These are phyloP conservation scores for Mortierella sp. DNA, from an alignment of 371 early-diverging fungal genomes.

Conservation along the genomic window DNA sequence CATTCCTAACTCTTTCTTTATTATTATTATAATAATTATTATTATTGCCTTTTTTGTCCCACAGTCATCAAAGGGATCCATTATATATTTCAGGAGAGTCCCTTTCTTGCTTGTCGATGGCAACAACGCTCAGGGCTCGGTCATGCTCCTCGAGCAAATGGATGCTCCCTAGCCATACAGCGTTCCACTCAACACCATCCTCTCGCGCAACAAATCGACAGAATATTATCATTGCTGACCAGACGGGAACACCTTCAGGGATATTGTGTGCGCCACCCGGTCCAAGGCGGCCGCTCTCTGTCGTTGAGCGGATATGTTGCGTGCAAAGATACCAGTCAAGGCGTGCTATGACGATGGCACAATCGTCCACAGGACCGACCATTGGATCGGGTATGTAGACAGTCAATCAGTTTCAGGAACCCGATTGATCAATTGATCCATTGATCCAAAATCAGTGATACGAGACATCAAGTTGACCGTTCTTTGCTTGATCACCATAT, in stretches of 20 bases:
- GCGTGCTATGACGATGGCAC: not conserved
- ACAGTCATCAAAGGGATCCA: not conserved
- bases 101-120: slow-evolving; percentile 18
- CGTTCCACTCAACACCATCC: not conserved
- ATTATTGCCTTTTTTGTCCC: slow-evolving; percentile 4
- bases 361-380: not conserved
- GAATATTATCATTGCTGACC: not conserved
- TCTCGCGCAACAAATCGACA: not conserved
- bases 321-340: slow-evolving; percentile 8
- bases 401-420: not conserved
- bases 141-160: slow-evolving; percentile 30
- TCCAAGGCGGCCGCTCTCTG: not conserved
- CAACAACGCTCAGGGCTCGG: slow-evolving; percentile 32
- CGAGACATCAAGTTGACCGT: not conserved
- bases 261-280: not conserved
- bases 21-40: not conserved
- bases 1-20: not conserved
- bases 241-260: not conserved
- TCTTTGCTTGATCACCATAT: not conserved
- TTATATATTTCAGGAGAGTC: not conserved
- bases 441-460: not conserved
- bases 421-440: not conserved
- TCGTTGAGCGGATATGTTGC: not conserved
- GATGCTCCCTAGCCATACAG: not conserved
- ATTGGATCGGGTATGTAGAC: not conserved